phyloP scores from a whole-genome alignment of 805 yeast species.

The Wickerhamomyces pijperi region DNA sequence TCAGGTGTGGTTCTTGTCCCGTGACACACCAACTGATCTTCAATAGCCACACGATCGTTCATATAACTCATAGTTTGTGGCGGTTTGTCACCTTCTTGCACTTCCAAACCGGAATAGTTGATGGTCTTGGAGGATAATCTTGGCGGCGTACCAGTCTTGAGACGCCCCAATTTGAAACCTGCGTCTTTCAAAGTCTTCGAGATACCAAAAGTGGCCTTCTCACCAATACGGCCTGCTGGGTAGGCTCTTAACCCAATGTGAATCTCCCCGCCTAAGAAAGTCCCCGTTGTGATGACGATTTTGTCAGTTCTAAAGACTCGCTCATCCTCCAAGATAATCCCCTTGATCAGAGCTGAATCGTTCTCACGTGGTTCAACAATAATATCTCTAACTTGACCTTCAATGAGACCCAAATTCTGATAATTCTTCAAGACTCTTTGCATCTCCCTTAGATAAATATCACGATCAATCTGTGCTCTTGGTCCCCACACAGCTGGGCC shows the following conservation, averaged over 20 bases:
- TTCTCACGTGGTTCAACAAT: slow-evolving; percentile 38
- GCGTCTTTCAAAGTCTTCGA: slow-evolving; percentile 65
- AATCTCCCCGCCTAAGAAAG: slow-evolving; percentile 88
- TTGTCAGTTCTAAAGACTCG: slow-evolving; percentile 43
- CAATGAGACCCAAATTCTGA: slow-evolving; percentile 40
- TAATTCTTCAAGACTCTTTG: slow-evolving; percentile 48
- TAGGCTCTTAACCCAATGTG: slow-evolving; percentile 73
- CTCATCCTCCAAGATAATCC: slow-evolving; percentile 68
- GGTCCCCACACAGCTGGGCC: slow-evolving; percentile 99
- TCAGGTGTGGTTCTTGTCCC: slow-evolving; percentile 69
- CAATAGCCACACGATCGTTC: slow-evolving; percentile 56
- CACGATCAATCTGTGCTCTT: slow-evolving; percentile 88
- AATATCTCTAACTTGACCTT: slow-evolving; percentile 79
- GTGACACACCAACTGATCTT: slow-evolving; percentile 56
- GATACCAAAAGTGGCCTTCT: slow-evolving; percentile 81
- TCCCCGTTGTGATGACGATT: slow-evolving; percentile 91
- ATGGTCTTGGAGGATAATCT: slow-evolving; percentile 66
- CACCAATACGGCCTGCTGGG: slow-evolving; percentile 94
- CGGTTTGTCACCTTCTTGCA: slow-evolving; percentile 71
- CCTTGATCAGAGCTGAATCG: slow-evolving; percentile 31
- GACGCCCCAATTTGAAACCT: slow-evolving; percentile 77
- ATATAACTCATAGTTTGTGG: slow-evolving; percentile 86
- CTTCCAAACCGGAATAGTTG: slow-evolving; percentile 48
- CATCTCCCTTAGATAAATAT: slow-evolving; percentile 71
- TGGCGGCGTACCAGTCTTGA: slow-evolving; percentile 97